These are phyloP conservation scores for Neonectria sp. DNA, from an alignment of 2,329 filamentous ascomycete species.

Conservation along the genomic window DNA sequence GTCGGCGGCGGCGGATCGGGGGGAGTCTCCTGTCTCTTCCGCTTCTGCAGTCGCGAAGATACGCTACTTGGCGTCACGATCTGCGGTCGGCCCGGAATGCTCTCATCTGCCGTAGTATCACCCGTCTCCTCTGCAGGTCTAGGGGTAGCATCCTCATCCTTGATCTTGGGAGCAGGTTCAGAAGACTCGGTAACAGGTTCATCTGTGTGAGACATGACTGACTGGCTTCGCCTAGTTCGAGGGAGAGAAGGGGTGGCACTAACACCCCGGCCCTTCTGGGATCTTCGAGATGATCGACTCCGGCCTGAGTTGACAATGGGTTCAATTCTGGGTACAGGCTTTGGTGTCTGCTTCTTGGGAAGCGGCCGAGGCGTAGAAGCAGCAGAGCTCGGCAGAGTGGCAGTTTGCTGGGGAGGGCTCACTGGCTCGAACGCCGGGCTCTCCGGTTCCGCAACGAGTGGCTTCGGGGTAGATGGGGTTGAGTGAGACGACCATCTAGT, in stretches of 20 bases:
- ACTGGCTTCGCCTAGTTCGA: conserved; percentile 60
- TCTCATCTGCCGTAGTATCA: conserved; percentile 71
- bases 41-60: conserved; percentile 62
- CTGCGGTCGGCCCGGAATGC: conserved; percentile 57
- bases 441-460: conserved; percentile 55
- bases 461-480: conserved; percentile 71
- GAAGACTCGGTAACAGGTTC: conserved; percentile 62
- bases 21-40: conserved; percentile 71
- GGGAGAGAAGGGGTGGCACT: conserved; percentile 55
- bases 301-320: conserved; percentile 44
- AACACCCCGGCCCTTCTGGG: conserved; percentile 53
- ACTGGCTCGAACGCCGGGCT: conserved; percentile 73
- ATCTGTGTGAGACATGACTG: conserved; percentile 62
- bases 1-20: conserved; percentile 67
- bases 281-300: conserved; percentile 55
- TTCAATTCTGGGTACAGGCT: conserved; percentile 46
- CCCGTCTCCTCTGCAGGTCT: conserved; percentile 67
- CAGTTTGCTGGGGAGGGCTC: conserved; percentile 65
- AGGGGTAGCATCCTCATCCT: conserved; percentile 73
- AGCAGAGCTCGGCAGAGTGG: conserved; percentile 53
- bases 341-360: conserved; percentile 54
- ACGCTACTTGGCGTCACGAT: conserved; percentile 56
- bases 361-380: conserved; percentile 47
- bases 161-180: conserved; percentile 62
- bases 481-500: conserved; percentile 73